A percentile compares a stretch with the other conserved stretches of the same genome.
These are phyloP conservation scores for Citrus unshiu DNA, from an alignment of 345 rosid genomes.

Conservation along the genomic window DNA sequence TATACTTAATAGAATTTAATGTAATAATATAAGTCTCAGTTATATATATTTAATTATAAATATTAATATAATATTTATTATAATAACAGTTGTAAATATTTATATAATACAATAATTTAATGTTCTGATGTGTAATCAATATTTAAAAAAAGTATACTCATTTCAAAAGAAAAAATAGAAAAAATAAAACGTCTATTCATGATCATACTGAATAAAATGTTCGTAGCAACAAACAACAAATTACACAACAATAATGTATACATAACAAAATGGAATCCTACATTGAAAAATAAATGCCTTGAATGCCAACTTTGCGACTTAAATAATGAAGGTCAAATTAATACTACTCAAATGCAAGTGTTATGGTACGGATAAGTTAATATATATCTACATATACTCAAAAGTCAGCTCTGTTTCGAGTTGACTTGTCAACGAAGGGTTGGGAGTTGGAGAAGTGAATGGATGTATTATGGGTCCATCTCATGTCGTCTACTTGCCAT, in stretches of 20 bases:
- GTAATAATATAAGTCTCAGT: no score
- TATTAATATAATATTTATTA: no score
- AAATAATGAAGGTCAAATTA: background rate
- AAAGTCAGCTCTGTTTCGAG: background rate
- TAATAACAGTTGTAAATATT: rapidly evolving
- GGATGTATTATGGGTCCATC: background rate
- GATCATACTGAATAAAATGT: no score
- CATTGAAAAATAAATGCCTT: background rate
- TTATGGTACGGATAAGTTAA: background rate
- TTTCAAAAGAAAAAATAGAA: no score
- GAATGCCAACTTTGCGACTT: background rate
- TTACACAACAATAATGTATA: no score
- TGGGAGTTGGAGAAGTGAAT: background rate
- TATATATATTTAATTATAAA: no score
- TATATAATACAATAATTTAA: rapidly evolving
- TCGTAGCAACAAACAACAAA: background rate
- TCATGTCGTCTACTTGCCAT: background rate
- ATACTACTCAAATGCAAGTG: background rate
- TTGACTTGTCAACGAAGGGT: background rate
- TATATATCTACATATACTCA: background rate
- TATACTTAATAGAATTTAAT: no score
- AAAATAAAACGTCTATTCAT: background rate
- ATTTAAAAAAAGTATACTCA: no score
- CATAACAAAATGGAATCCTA: no score
- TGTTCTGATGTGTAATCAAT: no score